Base-by-base conservation (phyloP, 305 asterid genomes). In the Solanum hybrid region DNA sequence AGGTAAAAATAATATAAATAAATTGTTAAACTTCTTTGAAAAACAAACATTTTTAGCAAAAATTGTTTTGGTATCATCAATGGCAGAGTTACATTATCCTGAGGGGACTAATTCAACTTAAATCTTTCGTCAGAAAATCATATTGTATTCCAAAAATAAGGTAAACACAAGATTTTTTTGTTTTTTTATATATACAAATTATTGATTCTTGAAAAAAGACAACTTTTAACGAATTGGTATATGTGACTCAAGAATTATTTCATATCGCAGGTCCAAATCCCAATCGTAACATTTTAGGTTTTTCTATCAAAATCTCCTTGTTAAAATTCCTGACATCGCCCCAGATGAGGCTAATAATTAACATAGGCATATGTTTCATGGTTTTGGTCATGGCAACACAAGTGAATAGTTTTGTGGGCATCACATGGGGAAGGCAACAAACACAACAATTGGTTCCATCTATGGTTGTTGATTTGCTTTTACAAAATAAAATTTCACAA, bases 381-480 rank as follows among this genome's bases (percentile, higher is more conserved):
- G 11, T 76, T 56, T 87, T 90, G 79, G 73, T 72, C 11, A 29
- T 35, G 24, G 46, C 34, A 14, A 12, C 29, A 1, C 66, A 10
- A 2, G 90, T 86, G 29, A 91, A 90, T 14, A 88, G 87, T n/a
- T 31, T 84, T n/a, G 89, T 92, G 81, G 95, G 95, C 2, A 16
- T 93, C 1, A 89, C 90, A 26, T 92, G 94, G 94, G 95, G 95
- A 6, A 90, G 94, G 26, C 86, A 86, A 22, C 90, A 80, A 64
- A 84, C 91, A 17, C 95, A 92, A 37, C 90, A 88, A 88, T 51
- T 92, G 91, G 36, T 90, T 22, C 95, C 95, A 2, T 87, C 94
- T 10, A 82, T 56, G 79, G 95, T 91, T 46, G 94, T 92, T 79
- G 93, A 93, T 88, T 40, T 93, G 90, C 38, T 93, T 32, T 27